These are phyloP conservation scores for Umbelopsis vinacea DNA, from an alignment of 192 early-diverging fungal genomes.

Conservation along the genomic window DNA sequence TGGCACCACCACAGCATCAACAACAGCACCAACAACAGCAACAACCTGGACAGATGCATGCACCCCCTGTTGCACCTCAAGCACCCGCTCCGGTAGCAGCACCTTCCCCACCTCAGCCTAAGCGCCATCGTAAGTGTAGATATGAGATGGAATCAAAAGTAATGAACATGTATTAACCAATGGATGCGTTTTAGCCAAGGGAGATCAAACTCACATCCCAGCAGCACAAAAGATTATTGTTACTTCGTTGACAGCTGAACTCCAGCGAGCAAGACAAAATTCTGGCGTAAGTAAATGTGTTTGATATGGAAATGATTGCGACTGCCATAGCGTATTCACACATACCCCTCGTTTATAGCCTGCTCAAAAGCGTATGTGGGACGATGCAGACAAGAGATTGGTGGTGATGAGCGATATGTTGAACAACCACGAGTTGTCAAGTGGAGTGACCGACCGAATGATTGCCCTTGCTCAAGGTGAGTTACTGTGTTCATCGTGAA, in stretches of 20 bases:
- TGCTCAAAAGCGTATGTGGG: conserved; percentile 73
- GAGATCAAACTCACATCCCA: conserved; percentile 87
- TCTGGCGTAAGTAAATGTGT: conserved; percentile 51
- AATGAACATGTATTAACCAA: no score
- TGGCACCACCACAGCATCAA: conserved; percentile 16
- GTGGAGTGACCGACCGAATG: conserved; percentile 65
- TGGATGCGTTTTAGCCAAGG: conserved; percentile 54
- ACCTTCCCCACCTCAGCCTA: conserved; percentile 49
- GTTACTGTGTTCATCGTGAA: background rate
- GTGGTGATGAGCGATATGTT: conserved; percentile 82
- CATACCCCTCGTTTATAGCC: conserved; percentile 50
- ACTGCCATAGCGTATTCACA: background rate
- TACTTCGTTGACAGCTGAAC: conserved; percentile 52
- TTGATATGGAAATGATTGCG: no score
- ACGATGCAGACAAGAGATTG: conserved; percentile 87
- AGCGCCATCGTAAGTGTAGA: conserved; percentile 58
- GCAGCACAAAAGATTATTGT: conserved; percentile 69
- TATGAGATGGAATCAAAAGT: no score
- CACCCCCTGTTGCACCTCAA: conserved; percentile 28
- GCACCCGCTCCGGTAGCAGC: conserved; percentile 37
- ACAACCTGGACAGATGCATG: conserved; percentile 33
- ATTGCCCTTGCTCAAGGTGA: conserved; percentile 65
- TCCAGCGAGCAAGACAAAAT: conserved; percentile 57
- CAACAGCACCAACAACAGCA: background rate
- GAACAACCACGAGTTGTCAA: conserved; percentile 77